Base-by-base conservation (phyloP, 2,329 filamentous ascomycete genomes). In the Diaporthe velutina region DNA sequence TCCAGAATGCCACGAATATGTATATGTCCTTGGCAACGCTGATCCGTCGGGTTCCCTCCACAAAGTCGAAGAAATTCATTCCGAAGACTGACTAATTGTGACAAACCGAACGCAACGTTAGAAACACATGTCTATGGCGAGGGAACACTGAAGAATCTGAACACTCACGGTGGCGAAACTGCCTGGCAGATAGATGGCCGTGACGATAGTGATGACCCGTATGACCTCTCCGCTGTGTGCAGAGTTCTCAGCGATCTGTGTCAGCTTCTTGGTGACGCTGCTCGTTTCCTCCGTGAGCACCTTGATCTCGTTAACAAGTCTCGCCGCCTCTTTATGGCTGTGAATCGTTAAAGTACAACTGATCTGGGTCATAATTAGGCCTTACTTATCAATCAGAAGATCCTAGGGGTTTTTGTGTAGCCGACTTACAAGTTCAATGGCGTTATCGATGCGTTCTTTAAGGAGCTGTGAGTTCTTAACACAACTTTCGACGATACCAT, bases 221-320 rank as follows among this genome's bases (percentile, higher is more conserved):
- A 81, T 78, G 22, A 80, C 78, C 30, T 76, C 79, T 30, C 79
- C 78, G 50, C 80, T 78, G 28, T 79, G 76, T 2, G 79, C 79
- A 19, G 78, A 77, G n/a, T 73, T 74, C 60, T 81, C 61, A 1
- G 77, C 78, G n/a, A 81, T 70, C 12, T 76, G 74, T 8, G 78
- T 77, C 8, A 80, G 76, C 25, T 76, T 77, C 67, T 71, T 70
- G 1, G 78, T 81, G 9, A 78, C 70, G 33, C 54, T 54, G 35
- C 76, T 68, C 3, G 77, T 78, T 30, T 77, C 75, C 52, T 77
- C 71, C 10, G 76, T 73, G 35, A 77, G 73, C 12, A 73, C 60
- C 33, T 71, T 75, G 74, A 76, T 74, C 52, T 78, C 73, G 10
- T 73, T 22, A 1, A 74, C 73, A 28, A 78, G 55, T 35, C 73